Evolutionary conservation across 2,329 filamentous ascomycete genomes (phyloP), one percentile per base, ranked within the genome.

Genomic region (Botrytis cinerea): DNA sequence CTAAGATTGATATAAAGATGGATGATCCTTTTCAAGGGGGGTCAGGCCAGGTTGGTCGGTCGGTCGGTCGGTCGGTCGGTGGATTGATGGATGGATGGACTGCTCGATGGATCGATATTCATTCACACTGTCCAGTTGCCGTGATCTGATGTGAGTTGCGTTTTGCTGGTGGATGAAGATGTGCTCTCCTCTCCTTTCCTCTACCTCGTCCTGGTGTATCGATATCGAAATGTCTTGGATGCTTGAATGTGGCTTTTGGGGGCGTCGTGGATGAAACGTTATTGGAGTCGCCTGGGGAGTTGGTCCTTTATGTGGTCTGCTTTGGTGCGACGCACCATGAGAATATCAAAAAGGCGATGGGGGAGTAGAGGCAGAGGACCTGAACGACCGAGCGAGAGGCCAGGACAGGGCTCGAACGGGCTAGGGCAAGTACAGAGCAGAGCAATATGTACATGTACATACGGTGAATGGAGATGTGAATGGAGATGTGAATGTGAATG

Each of bases 171-270:
- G 61, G n/a, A 57, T 57, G 46, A 68, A 68, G 48, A 57, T 54
- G 28, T 40, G 20, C 64, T 67, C n/a, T 51, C 12, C 51, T 4
- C 2, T 57, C 14, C 51, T 28, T 54, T 51, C 14, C 10, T 45
- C 14, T 45, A 4, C 64, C 40, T 51, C 48, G 63, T 46, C 25
- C n/a, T 12, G 45, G 22, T 12, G 45, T 67, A 25, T n/a, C 45
- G 45, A 40, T 57, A 57, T 57, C 51, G 51, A 28, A 28, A 57
- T 68, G 64, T 68, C 64, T 68, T 68, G 64, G 64, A n/a, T 43
- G 48, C 25, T 32, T 7, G 10, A 20, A 12, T 10, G 64, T 68
- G 64, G 64, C 64, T 68, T 68, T 68, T 25, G 8, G 38, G 32
- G 46, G 46, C 64, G 64, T 35, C 7, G 51, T 54, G 32, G 45